phyloP scores from a whole-genome alignment of 495 filamentous ascomycete species.

The Podospora fimiseda region DNA sequence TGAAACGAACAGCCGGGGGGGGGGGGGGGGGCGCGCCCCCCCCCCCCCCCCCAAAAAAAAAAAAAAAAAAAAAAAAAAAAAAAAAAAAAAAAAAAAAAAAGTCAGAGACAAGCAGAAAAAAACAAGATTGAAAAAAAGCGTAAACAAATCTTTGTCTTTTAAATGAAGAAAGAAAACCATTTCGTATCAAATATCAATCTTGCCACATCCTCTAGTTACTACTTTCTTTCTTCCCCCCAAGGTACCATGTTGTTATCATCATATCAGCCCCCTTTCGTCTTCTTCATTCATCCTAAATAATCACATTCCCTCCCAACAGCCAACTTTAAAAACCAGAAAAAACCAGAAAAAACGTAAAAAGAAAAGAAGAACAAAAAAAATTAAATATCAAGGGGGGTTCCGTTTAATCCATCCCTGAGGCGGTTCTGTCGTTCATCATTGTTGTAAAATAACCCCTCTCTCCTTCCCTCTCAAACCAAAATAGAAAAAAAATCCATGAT shows the following conservation, averaged over 20 bases:
- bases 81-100: constrained; percentile 2
- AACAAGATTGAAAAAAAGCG: not conserved
- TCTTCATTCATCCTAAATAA: not conserved
- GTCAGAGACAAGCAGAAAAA: not conserved
- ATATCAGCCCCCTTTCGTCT: not conserved
- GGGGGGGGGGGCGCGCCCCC: too few relatives aligned
- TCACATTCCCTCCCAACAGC: too few relatives aligned
- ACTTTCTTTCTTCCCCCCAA: not conserved
- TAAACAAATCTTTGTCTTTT: not conserved
- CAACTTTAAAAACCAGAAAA: too few relatives aligned
- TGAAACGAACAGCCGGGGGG: too few relatives aligned
- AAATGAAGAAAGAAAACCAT: not conserved
- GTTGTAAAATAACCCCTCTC: too few relatives aligned
- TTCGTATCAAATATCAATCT: constrained; percentile 7
- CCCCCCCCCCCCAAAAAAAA: not conserved
- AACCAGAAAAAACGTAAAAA: too few relatives aligned
- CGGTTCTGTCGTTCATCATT: too few relatives aligned
- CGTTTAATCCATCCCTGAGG: too few relatives aligned
- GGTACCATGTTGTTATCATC: not conserved
- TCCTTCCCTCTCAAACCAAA: too few relatives aligned
- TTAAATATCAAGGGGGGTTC: too few relatives aligned
- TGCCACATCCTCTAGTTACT: too few relatives aligned
- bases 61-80: not conserved
- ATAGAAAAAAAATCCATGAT: too few relatives aligned
- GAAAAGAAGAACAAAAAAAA: not conserved